Conservation (phyloP, 2,329 filamentous ascomycete genomes). For the Neonectria punicea region DNA sequence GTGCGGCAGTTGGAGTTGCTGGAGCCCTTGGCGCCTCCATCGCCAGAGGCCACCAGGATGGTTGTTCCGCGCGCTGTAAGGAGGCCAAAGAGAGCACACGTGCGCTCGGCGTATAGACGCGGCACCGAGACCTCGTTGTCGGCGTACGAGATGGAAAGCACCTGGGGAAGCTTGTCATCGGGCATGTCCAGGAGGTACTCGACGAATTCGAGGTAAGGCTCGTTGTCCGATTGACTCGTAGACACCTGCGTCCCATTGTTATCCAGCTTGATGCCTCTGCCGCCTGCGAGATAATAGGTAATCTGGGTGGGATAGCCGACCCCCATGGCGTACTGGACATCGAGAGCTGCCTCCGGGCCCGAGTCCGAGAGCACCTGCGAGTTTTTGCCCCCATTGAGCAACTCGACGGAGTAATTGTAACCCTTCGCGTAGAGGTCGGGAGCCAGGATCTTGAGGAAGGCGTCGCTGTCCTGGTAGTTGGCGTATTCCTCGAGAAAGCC, state of each 20-base stretch:
- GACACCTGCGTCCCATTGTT: constrained; percentile 49
- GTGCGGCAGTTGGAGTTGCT: constrained; percentile 63
- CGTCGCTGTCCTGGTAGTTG: constrained; percentile 54
- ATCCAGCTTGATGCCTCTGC: constrained; percentile 55
- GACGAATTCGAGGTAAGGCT: constrained; percentile 67
- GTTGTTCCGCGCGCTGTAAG: constrained; percentile 63
- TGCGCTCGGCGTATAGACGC: constrained; percentile 59
- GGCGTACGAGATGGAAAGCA: constrained; percentile 67
- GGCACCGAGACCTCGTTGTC: constrained; percentile 68
- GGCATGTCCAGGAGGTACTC: constrained; percentile 58
- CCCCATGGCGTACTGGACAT: constrained; percentile 60
- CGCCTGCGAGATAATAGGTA: constrained; percentile 57
- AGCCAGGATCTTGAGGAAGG: constrained; percentile 51
- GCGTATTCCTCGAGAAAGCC: constrained; percentile 62
- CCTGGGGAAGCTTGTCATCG: constrained; percentile 61
- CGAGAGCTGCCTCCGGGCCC: constrained; percentile 59
- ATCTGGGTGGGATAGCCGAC: constrained; percentile 57
- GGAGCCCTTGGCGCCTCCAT: constrained; percentile 58
- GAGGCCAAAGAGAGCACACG: constrained; percentile 64
- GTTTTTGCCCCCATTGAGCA: constrained; percentile 58
- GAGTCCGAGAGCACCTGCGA: constrained; percentile 50
- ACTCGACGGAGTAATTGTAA: constrained; percentile 54
- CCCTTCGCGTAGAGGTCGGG: constrained; percentile 49
- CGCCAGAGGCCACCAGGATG: constrained; percentile 62
- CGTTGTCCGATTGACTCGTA: constrained; percentile 55